Conservation (phyloP, 768 basidiomycete genomes). For the Russula griseocarnosa region DNA sequence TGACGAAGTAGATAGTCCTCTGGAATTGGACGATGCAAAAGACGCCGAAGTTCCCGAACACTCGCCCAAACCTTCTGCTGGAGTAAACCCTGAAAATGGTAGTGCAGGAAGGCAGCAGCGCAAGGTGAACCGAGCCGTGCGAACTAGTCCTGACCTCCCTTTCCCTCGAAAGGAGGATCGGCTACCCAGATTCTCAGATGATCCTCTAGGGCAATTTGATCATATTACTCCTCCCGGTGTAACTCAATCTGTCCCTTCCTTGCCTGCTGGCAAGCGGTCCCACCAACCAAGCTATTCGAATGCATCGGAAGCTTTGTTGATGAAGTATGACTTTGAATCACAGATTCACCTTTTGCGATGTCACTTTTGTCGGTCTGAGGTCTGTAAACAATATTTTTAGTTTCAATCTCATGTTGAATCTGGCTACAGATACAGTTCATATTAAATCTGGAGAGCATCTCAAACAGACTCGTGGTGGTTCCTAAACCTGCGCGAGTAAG, state of each 20-base stretch:
- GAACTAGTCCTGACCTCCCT: slow-evolving; percentile 70
- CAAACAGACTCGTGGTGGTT: slow-evolving; percentile 84
- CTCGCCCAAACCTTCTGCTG: slow-evolving; percentile 27
- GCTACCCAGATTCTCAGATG: slow-evolving; percentile 59
- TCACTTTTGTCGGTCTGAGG: slow-evolving; percentile 87
- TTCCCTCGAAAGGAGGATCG: slow-evolving; percentile 53
- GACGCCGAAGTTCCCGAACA: slow-evolving; percentile 22
- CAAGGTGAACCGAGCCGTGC: slow-evolving; percentile 55
- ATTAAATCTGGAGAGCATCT: slow-evolving; percentile 85
- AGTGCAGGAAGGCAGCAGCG: slow-evolving; percentile 34
- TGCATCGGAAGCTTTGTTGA: slow-evolving; percentile 54
- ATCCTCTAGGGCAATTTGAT: slow-evolving; percentile 71
- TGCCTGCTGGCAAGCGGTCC: slow-evolving; percentile 47
- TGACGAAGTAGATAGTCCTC: slow-evolving; percentile 43
- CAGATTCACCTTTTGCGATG: slow-evolving; percentile 74
- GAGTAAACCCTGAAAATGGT: slow-evolving; percentile 20
- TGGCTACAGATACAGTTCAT: slow-evolving; percentile 72
- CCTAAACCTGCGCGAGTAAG: slow-evolving; percentile 93
- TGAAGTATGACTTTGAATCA: slow-evolving; percentile 60
- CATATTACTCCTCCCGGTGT: slow-evolving; percentile 40
- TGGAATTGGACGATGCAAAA: slow-evolving; percentile 34
- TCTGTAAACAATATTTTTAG: slow-evolving; percentile 35
- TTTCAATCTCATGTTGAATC: slow-evolving; percentile 13
- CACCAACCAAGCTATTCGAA: slow-evolving; percentile 44
- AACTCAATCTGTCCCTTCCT: slow-evolving; percentile 70